Base-by-base conservation (phyloP, 73 alveolate species). In the Uronychia binucleata region DNA sequence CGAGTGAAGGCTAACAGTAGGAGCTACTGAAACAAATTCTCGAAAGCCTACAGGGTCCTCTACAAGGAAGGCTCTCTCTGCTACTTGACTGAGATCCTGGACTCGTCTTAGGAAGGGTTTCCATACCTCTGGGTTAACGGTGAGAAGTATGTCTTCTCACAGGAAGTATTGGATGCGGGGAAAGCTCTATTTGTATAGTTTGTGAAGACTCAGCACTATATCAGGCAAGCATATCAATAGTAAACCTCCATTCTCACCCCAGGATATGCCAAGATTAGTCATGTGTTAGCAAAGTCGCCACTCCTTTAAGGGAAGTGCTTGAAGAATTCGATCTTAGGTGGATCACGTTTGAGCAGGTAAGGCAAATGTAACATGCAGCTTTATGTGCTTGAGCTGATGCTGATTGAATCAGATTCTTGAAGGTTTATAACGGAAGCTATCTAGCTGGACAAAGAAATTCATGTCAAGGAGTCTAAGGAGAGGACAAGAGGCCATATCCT, bases 381-480 rank as follows among this genome's bases (percentile, higher is more conserved):
- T 83, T 93, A 57, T 98, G 97, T 91, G 98, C 97, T 29, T 93
- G 98, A 94, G 75, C 80, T 91, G 31, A 94, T 94, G 86, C 83
- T 85, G 31, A 94, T 94, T 28, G 96, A 94, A 83, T 86, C 88
- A 58, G 95, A 88, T 83, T 88, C 98, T n/a, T 83, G 96, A 59
- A 94, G 94, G 77, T 88, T 84, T 67, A 88, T 94, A 57, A 78
- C 91, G 26, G 94, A 91, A 60, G 98, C 95, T 57, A 94, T 94
- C 26, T 89, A 91, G 82, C 46, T 94, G 25, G 98, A 94, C 81
- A 91, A 93, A 78, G 98, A 98, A 81, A 86, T 98, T 74, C 78
- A 96, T 25, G 77, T 90, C 32, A 86, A 88, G 74, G 99, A 97
- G 79, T 84, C 84, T 33, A 90, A 89, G 67, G 95, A 95, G 74